Evolutionary conservation across 352 stramenopile genomes (phyloP), one percentile per base, ranked within the genome.

Genomic region (Phytophthora meadii): DNA sequence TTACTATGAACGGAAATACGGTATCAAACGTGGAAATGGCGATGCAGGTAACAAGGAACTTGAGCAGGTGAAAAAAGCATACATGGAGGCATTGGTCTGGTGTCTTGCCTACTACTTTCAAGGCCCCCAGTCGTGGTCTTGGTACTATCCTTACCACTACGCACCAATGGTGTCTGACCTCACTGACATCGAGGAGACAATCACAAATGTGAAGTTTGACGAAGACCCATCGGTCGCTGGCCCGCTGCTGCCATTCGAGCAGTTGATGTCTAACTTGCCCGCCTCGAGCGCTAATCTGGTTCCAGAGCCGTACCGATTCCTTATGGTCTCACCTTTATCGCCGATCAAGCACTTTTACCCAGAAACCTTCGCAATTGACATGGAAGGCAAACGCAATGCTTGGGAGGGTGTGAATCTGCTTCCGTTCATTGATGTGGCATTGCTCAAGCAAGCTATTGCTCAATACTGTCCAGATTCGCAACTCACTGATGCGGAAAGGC

Each of bases 131-230:
- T 99, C 92, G 5, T 99, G 98, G 98, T 94, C 93, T 25, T 99
- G 97, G 97, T 99, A 98, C 69, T 99, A 98, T 70, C 97, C 98
- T 4, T 99, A 98, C 71, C 98, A 99, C 77, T 99, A 99, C 70
- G 95, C 97, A 8, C 98, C 98, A 2, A 99, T 99, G 88, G 88
- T 98, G 14, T 99, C 94, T 1, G 98, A 99, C 81, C 83, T 99
- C 39, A 97, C 90, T 0, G 89, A 98, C 61, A 89, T 99, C 27
- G 74, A 87, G 40, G 70, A 80, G 0, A 64, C 93, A 6, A 70
- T 84, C 9, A 57, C 65, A 14, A 65, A 76, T 27, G 79, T 97
- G 74, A 87, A 68, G 12, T 99, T 99, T 71, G 82, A 97, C 25
- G 66, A 93, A 46, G 89, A 94, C 28, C 65, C 70, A 1, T 61